phyloP scores from a whole-genome alignment of 1,139 yeast genomes.

The Lodderomyces jiufengensis region DNA sequence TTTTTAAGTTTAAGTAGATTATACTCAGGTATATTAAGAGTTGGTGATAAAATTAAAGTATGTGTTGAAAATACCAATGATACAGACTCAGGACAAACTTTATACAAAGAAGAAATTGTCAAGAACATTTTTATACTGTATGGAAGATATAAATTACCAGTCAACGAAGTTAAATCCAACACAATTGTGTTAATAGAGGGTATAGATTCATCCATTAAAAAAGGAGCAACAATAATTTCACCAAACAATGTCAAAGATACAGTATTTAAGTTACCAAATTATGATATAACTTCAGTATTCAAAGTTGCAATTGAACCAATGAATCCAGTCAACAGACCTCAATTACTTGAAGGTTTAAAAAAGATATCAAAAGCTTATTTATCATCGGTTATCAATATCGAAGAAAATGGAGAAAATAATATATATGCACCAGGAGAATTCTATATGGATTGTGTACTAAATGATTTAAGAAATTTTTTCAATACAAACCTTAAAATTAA shows the following conservation, averaged over 20 bases:
- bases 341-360: constrained; percentile 64
- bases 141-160: constrained; percentile 64
- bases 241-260: constrained; percentile 3
- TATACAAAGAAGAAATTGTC: constrained; percentile 48
- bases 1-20: constrained; percentile 61
- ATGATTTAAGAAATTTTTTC: constrained; percentile 64
- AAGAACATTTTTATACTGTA: constrained; percentile 58
- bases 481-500: constrained; percentile 65
- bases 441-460: constrained; percentile 78
- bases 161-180: constrained; percentile 59
- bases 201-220: constrained; percentile 52
- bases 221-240: constrained; percentile 46
- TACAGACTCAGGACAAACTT: constrained; percentile 24
- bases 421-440: constrained; percentile 84
- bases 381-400: constrained; percentile 65
- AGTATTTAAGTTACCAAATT: constrained; percentile 41
- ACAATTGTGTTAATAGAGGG: constrained; percentile 67
- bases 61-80: constrained; percentile 51
- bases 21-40: constrained; percentile 52
- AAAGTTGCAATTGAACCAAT: constrained; percentile 83
- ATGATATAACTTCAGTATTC: constrained; percentile 56
- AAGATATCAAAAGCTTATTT: constrained; percentile 62
- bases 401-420: constrained; percentile 86
- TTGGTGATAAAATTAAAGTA: constrained; percentile 49
- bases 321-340: constrained; percentile 74